phyloP scores from a whole-genome alignment of 163 green algal species.

The Scenedesmus sp. region DNA sequence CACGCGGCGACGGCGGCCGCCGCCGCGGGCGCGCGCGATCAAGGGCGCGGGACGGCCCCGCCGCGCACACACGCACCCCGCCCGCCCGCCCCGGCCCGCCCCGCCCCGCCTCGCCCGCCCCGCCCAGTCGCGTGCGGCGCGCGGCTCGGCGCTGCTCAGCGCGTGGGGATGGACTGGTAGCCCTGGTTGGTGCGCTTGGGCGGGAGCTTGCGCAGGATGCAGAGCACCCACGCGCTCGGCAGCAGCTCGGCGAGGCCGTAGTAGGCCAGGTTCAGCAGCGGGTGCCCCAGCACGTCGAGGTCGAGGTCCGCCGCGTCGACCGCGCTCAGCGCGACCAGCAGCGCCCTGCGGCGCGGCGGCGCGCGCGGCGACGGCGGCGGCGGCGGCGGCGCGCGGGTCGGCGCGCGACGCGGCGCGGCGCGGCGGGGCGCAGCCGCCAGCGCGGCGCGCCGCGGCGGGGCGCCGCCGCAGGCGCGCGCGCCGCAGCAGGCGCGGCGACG shows the following conservation, averaged over 20 bases:
- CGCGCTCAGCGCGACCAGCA: conserved; percentile 80
- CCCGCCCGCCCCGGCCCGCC: neutral
- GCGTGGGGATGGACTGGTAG: conserved; percentile 63
- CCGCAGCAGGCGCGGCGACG: neutral
- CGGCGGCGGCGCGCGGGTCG: neutral
- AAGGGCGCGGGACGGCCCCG: too few species aligned
- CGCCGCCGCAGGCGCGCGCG: neutral
- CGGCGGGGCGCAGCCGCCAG: neutral
- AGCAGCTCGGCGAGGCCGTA: conserved; percentile 89
- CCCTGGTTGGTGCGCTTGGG: conserved; percentile 75
- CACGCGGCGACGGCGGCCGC: too few species aligned
- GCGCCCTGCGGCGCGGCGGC: conserved; percentile 53
- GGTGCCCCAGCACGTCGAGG: conserved; percentile 91
- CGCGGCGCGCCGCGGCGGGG: neutral
- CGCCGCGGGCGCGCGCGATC: too few species aligned
- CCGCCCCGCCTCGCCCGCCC: too few species aligned
- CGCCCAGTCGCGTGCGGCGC: too few species aligned
- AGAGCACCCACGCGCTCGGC: conserved; percentile 92
- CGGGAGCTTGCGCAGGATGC: conserved; percentile 97
- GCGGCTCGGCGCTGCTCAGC: too few species aligned
- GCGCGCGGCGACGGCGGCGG: neutral
- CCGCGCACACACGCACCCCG: too few species aligned
- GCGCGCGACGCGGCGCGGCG: neutral
- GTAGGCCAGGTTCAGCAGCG: conserved; percentile 92
- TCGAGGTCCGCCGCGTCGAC: conserved; percentile 81